Percentiles rank a stretch among this genome's conserved stretches.
Conservation (phyloP, 2,329 filamentous ascomycete genomes). For the Ophiobolus disseminans region DNA sequence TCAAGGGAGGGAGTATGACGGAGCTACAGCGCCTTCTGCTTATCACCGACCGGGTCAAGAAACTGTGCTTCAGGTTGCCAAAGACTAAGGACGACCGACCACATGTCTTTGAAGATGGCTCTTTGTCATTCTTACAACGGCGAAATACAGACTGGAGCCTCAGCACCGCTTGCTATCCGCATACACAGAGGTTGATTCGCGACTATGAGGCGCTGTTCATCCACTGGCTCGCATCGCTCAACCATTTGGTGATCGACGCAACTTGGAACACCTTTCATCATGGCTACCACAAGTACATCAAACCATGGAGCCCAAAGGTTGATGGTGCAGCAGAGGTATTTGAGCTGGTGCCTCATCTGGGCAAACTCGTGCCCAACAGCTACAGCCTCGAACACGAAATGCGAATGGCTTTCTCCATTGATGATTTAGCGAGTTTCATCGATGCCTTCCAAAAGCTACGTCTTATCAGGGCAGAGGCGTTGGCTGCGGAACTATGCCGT, state of each 20-base stretch:
- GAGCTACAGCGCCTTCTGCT: not conserved
- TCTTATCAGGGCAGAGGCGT: slow-evolving; percentile 8
- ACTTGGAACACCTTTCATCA: not conserved
- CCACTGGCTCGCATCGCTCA: not conserved
- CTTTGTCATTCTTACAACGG: not conserved
- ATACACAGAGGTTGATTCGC: too few relatives aligned
- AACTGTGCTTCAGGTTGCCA: slow-evolving; percentile 1
- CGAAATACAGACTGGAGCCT: not conserved
- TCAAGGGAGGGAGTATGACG: not conserved
- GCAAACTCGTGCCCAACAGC: too few relatives aligned
- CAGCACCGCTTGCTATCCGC: too few relatives aligned
- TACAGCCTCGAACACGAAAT: not conserved
- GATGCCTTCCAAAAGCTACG: slow-evolving; percentile 4
- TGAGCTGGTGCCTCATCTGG: not conserved
- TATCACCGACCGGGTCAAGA: slow-evolving; percentile 3
- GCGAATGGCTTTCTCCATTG: not conserved
- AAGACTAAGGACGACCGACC: not conserved
- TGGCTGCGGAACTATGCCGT: slow-evolving; percentile 5
- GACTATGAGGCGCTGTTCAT: too few relatives aligned
- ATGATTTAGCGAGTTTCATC: slow-evolving; percentile 1
- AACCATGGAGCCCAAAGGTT: not conserved
- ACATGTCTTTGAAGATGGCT: not conserved
- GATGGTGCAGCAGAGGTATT: not conserved
- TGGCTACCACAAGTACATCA: not conserved
- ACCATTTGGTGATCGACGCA: not conserved